Base-by-base conservation (phyloP, 2,329 filamentous ascomycete species). In the Ophiostoma perfectum region DNA sequence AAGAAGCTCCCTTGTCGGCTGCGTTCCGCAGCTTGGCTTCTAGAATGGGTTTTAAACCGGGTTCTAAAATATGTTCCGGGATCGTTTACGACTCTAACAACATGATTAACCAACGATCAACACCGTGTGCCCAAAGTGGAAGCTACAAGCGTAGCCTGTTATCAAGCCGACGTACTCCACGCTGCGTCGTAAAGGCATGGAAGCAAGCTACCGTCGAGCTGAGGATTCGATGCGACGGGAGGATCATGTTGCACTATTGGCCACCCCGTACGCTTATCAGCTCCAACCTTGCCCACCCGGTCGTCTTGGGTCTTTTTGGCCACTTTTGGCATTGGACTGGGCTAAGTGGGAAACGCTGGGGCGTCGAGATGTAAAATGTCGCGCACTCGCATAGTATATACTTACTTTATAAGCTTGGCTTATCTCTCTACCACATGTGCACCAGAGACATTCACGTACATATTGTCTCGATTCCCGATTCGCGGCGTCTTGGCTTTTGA, bases 241-340 rank as follows among this genome's bases (percentile, higher is more conserved):
- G 58, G 36, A 38, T 41, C 14, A 7, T 62, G 58, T 62, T 62
- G 58, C 38, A 62, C 36, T 63, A 60, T 60, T 60, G 55, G 55
- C 55, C 55, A 38, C 55, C 55, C 49, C 38, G 16, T 42, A 42
- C 8, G 39, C 60, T 63, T 63, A 63, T 63, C 60, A 63, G 60
- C 60, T 39, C 39, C 38, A 9, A 18, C 38, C 42, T 16, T 41
- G 12, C 38, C 55, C 11, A 60, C 18, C 55, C 38, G 12, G 18
- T 55, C n/a, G 18, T 55, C 36, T 62, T 42, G 60, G 60, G 60
- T 63, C 60, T 63, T 63, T 63, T 63, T 63, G 39, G 60, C 60
- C 60, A 16, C 5, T 42, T 63, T 42, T 63, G 60, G 39, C 7
- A 9, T 41, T 18, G 58, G 12, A 12, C 55, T 60, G 55, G 55